phyloP scores from a whole-genome alignment of 2,329 filamentous ascomycete genomes.

The Pseudofabraea citricarpa region DNA sequence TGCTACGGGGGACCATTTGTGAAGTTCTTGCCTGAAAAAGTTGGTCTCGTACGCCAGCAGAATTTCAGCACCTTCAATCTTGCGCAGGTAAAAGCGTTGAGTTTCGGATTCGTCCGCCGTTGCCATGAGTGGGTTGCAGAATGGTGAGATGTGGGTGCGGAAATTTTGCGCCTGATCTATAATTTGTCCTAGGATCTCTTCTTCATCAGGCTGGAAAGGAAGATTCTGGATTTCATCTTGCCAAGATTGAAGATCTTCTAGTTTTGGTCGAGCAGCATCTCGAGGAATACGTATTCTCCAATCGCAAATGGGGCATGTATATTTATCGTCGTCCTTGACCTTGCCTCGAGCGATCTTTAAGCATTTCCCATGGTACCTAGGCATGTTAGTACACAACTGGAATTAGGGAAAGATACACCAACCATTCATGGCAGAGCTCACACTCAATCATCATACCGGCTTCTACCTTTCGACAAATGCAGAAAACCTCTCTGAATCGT shows the following conservation, averaged over 20 bases:
- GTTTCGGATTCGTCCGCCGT: slow-evolving; percentile 84
- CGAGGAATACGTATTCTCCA: slow-evolving; percentile 96
- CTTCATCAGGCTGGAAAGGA: slow-evolving; percentile 95
- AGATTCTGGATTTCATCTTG: slow-evolving; percentile 74
- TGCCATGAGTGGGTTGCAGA: slow-evolving; percentile 75
- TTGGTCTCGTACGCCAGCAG: slow-evolving; percentile 92
- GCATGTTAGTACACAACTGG: slow-evolving; percentile 8
- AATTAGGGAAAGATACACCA: slow-evolving; percentile 27
- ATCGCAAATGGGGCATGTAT: slow-evolving; percentile 96
- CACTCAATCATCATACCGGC: slow-evolving; percentile 99
- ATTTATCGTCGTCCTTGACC: slow-evolving; percentile 97
- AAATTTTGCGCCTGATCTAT: slow-evolving; percentile 82
- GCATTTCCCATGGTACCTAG: slow-evolving; percentile 94
- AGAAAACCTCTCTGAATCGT: slow-evolving; percentile 78
- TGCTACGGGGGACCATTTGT: slow-evolving; percentile 91
- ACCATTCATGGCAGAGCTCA: slow-evolving; percentile 97
- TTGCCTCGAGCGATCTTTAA: slow-evolving; percentile 96
- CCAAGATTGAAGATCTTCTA: slow-evolving; percentile 83
- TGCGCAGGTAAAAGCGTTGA: slow-evolving; percentile 90
- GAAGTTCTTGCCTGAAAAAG: slow-evolving; percentile 90
- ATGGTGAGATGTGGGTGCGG: slow-evolving; percentile 72
- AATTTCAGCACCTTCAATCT: slow-evolving; percentile 95
- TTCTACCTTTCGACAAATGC: slow-evolving; percentile 88
- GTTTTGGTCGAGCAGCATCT: slow-evolving; percentile 89
- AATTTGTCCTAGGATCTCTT: slow-evolving; percentile 79